Base-by-base conservation (phyloP, 805 yeast genomes). In the Wickerhamiella domercqiae region DNA sequence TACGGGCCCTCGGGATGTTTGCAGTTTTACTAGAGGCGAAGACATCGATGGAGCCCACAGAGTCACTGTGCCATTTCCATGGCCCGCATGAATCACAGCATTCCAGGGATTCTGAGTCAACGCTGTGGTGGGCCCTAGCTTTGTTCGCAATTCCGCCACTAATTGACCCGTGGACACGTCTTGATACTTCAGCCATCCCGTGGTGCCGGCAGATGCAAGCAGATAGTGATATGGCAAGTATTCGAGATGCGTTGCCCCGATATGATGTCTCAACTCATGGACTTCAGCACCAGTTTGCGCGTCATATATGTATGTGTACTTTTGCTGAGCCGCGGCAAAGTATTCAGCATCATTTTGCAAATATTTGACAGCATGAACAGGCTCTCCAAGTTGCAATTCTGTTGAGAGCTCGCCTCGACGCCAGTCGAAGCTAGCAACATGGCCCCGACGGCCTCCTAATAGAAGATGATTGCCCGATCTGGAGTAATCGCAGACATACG, bases 281-380 rank as follows among this genome's bases (percentile, higher is more conserved):
- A 90, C 61, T 65, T 90, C 99, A 38, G 78, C 68, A 21, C 99
- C 99, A 44, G 76, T 73, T 47, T 77, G 76, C 13, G 21, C 33
- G 58, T 90, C 95, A 57, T 90, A 90, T 26, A 90, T 80, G 55
- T 78, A 90, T 0, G 90, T 80, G 58, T 87, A 82, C 56, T 83
- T 86, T 60, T 84, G 86, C 61, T 90, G 99, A 2, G 99, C 97
- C 14, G 77, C 94, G 0, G 99, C 99, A 62, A 82, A 84, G 58
- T 66, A 84, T 58, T 84, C 95, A 39, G 46, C 41, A 53, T 86
- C 93, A 53, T 78, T 84, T 52, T 87, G 96, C 44, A 90, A 64
- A 60, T 79, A 84, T 52, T 84, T 80, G 19, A 86, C 95, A 2
- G 86, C 90, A 51, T 81, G 71, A 7, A 86, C 82, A 0, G 96